Conservation (phyloP, 768 basidiomycete species). For the Cubamyces sp. region DNA sequence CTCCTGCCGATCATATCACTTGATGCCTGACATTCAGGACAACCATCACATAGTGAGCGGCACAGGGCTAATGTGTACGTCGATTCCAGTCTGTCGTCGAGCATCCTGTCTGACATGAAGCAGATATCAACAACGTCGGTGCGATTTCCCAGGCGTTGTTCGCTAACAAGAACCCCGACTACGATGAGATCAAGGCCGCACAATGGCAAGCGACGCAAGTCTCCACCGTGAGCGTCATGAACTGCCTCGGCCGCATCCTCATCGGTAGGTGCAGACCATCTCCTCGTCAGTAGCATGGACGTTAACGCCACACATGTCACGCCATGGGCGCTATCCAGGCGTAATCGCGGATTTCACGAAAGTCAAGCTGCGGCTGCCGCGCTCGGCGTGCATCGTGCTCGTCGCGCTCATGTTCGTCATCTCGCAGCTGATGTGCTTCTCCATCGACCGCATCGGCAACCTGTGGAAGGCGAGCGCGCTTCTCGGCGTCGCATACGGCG, state of each 20-base stretch:
- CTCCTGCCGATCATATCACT: not conserved
- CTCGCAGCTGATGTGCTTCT: constrained; percentile 66
- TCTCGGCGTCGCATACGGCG: constrained; percentile 74
- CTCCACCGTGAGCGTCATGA: constrained; percentile 79
- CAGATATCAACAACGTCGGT: constrained; percentile 89
- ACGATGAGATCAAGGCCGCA: constrained; percentile 68
- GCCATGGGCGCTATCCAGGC: constrained; percentile 42
- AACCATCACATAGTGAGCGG: constrained; percentile 56
- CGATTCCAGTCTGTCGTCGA: not conserved
- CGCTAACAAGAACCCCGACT: constrained; percentile 59
- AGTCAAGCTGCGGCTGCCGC: constrained; percentile 58
- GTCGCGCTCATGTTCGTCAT: constrained; percentile 70
- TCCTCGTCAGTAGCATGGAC: too few species aligned
- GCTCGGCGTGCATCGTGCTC: constrained; percentile 70
- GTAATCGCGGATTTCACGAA: constrained; percentile 69
- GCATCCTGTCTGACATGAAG: not conserved
- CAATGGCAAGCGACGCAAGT: constrained; percentile 87
- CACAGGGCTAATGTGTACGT: constrained; percentile 76
- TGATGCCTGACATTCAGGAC: not conserved
- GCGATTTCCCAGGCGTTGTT: constrained; percentile 73
- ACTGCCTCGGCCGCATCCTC: constrained; percentile 75
- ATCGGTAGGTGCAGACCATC: constrained; percentile 55
- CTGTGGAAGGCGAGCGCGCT: constrained; percentile 67
- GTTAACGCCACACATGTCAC: not conserved
- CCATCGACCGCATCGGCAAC: constrained; percentile 56